Evolutionary conservation across 1,284 basidiomycete genomes (phyloP), one percentile per base, ranked within the genome.

Genomic region (Vanrija pseudolonga): DNA sequence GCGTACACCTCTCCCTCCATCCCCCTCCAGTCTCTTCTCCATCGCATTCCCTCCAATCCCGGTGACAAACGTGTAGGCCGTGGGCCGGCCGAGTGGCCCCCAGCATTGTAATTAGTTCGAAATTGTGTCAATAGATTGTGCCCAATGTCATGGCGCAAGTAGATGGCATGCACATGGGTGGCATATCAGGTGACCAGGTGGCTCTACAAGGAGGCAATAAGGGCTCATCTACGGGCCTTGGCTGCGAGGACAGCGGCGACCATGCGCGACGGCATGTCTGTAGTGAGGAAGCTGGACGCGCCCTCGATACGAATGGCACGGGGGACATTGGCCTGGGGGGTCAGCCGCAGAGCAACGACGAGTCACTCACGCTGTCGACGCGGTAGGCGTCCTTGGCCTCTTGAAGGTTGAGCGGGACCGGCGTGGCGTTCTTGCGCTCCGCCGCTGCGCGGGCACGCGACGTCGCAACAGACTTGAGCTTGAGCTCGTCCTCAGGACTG

Each of bases 361-460:
- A n/a, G n/a, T n/a, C 19, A 62, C 64, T 58, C 51, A 64, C 65
- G 5, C 57, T 45, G 45, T 68, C 64, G 6, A 61, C 53, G 22
- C 56, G 52, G 36, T 66, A 66, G 24, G 59, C 58, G 49, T 68
- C 66, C 49, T 65, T 64, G 3, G 61, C 59, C 37, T 59, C 63
- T 53, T 68, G 66, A 23, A 66, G 45, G 45, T 61, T 60, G 14
- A 68, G 60, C n/a, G 64, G 56, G 28, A 52, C 44, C 26, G 18
- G 26, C 17, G 22, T 26, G 8, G 36, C 50, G 23, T 42, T 43
- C 11, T 40, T 36, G 4, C 58, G 48, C 32, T 60, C 49, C 8
- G 38, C 32, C 3, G 50, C 55, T 11, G 44, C 50, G 36, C 47
- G 41, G 14, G 22, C 24, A 11, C 59, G 42, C 32, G 41, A 18